Evolutionary conservation across 2,329 filamentous ascomycete species (phyloP).

Genomic region (Rosellinia necatrix): DNA sequence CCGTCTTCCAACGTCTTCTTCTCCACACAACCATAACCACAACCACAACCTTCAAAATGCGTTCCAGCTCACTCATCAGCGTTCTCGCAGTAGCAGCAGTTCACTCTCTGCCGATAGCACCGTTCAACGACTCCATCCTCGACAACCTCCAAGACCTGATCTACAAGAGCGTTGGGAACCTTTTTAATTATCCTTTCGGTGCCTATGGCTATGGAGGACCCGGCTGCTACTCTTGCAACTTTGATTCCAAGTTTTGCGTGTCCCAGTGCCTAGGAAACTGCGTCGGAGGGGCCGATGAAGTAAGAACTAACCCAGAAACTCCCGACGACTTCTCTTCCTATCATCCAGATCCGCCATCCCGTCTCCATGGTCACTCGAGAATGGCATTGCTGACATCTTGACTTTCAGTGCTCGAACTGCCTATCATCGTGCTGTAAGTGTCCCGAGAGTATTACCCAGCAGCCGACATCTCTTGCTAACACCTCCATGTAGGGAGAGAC

Average conservation of each 20-base stretch:
- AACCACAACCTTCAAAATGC: constrained; percentile 31
- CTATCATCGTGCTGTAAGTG: constrained; percentile 19
- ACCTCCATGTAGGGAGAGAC: not conserved
- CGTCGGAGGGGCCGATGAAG: not conserved
- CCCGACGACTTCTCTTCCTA: too few species aligned
- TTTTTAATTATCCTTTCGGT: constrained; percentile 20
- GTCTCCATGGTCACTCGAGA: not conserved
- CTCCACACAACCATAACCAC: not conserved
- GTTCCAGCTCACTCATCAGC: constrained; percentile 26
- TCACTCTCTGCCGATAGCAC: constrained; percentile 25
- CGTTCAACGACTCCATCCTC: constrained; percentile 12
- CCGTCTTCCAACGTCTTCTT: not conserved
- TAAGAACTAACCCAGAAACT: constrained; percentile 27
- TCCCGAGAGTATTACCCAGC: not conserved
- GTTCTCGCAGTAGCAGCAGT: constrained; percentile 19
- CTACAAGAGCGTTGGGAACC: constrained; percentile 16
- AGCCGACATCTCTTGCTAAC: not conserved
- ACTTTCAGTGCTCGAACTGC: constrained; percentile 8
- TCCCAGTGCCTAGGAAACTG: constrained; percentile 25
- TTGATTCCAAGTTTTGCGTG: constrained; percentile 22
- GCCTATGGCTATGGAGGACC: not conserved
- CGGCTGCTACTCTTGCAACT: constrained; percentile 1
- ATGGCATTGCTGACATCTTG: constrained; percentile 1
- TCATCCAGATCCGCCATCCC: too few species aligned
- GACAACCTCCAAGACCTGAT: constrained; percentile 18